Base-by-base conservation (phyloP, 768 basidiomycete genomes). In the Suillus plorans region DNA sequence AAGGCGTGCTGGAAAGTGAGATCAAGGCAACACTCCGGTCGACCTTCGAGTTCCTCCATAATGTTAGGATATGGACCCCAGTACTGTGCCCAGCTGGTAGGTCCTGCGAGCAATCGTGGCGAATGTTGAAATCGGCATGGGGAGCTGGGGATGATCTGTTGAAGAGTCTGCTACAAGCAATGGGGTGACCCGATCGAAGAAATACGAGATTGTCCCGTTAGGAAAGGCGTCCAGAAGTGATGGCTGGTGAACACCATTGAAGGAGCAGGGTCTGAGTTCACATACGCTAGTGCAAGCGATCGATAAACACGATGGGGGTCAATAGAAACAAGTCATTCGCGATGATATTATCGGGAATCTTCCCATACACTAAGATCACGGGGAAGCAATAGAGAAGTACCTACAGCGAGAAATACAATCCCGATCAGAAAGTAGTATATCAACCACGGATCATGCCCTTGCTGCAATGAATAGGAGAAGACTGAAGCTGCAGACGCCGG, bases 161-260 rank as follows among this genome's bases (percentile, higher is more conserved):
- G 37, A 68, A 59, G 41, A 73, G 63, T 3, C 71, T 39, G 59
- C 64, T 60, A 77, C 76, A 59, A 95, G 79, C 64, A 99, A 85
- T 0, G 95, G 97, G 31, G 82, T 78, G 64, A 97, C 83, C 44
- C 97, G 92, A 81, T 99, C 97, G 80, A 94, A 97, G 80, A 99
- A 99, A 83, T 99, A 99, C 28, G 95, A 97, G 2, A 97, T 84
- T 71, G 89, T 89, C 64, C 97, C 97, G 12, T 82, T 78, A 1
- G 90, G 86, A 85, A 98, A 98, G 12, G 93, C 89, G 67, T 97
- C 92, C 64, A 91, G 80, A 25, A 99, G 82, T 16, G 91, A 91
- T 2, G 97, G 97, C 75, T 99, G 97, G 79, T 98, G 98, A 28
- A 97, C 94, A 16, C 97, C 97, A 71, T 94, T 89, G 80, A 99